Evolutionary conservation across 306 rosid genomes (phyloP).

Genomic region (Mimosa bimucronata): DNA sequence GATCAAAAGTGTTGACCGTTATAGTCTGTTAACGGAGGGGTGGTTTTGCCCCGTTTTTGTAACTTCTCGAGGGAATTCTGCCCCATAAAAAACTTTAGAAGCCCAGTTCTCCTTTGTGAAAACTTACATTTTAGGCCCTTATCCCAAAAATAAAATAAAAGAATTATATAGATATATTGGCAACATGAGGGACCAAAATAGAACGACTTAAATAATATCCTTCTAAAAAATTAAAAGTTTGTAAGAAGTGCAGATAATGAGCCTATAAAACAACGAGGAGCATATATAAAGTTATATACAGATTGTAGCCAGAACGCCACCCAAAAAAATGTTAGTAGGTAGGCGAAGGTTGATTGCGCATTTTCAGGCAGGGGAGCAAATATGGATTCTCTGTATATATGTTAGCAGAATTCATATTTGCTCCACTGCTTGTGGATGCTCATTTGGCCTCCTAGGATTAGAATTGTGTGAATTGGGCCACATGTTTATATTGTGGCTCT

Average conservation of each 20-base stretch:
- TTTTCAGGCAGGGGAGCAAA: conserved; percentile 85
- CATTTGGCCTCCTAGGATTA: conserved; percentile 21
- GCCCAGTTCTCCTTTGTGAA: no score
- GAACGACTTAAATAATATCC: no score
- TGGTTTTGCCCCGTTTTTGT: no score
- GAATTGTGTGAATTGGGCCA: neutral
- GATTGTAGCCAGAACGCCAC: neutral
- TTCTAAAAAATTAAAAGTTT: neutral
- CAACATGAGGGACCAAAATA: neutral
- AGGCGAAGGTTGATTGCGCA: conserved; percentile 42
- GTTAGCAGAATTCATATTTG: conserved; percentile 63
- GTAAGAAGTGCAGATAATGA: neutral
- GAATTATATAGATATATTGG: neutral
- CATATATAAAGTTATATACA: no score
- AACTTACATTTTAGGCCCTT: no score
- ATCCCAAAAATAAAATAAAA: no score
- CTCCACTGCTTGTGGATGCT: conserved; percentile 47
- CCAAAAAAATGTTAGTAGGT: no score
- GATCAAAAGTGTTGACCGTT: no score
- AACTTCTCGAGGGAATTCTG: no score
- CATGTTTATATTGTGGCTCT: neutral
- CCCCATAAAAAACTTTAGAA: no score
- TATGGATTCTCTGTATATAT: conserved; percentile 55
- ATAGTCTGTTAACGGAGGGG: no score
- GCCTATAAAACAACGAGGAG: neutral